Evolutionary conservation across 2,329 filamentous ascomycete species (phyloP).

Genomic region (Talaromyces atroroseus): DNA sequence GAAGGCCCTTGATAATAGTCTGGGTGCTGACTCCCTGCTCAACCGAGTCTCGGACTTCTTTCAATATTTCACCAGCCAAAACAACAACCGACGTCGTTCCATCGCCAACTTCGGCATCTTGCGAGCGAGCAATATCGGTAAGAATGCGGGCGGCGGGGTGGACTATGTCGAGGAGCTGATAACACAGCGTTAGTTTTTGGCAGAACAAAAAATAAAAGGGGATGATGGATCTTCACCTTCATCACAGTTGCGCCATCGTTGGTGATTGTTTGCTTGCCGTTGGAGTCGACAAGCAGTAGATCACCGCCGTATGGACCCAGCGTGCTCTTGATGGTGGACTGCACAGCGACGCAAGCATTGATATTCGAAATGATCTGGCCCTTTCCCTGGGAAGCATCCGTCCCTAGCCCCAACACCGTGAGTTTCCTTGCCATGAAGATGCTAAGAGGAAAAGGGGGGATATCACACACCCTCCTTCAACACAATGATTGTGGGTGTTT

Average conservation of each 20-base stretch:
- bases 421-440: neutral
- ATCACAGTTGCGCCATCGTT: conserved; percentile 99
- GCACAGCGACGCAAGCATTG: conserved; percentile 93
- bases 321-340: conserved; percentile 91
- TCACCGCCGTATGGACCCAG: conserved; percentile 96
- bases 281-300: conserved; percentile 88
- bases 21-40: conserved; percentile 96
- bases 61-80: conserved; percentile 92
- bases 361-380: conserved; percentile 97
- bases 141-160: conserved; percentile 96
- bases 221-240: conserved; percentile 59
- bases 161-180: conserved; percentile 89
- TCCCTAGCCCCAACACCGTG: conserved; percentile 54
- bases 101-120: conserved; percentile 98
- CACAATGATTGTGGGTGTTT: conserved; percentile 96
- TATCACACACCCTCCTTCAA: conserved; percentile 79
- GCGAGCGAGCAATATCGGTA: conserved; percentile 95
- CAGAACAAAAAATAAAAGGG: conserved; percentile 11
- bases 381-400: conserved; percentile 94
- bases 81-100: conserved; percentile 97
- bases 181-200: neutral
- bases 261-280: conserved; percentile 94
- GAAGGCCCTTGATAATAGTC: conserved; percentile 92
- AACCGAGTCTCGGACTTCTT: conserved; percentile 92
- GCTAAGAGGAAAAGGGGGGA: neutral